A percentile compares a stretch with the other conserved stretches of the same genome.
phyloP scores from a whole-genome alignment of 2,329 filamentous ascomycete species.

The Alternaria gaisen region DNA sequence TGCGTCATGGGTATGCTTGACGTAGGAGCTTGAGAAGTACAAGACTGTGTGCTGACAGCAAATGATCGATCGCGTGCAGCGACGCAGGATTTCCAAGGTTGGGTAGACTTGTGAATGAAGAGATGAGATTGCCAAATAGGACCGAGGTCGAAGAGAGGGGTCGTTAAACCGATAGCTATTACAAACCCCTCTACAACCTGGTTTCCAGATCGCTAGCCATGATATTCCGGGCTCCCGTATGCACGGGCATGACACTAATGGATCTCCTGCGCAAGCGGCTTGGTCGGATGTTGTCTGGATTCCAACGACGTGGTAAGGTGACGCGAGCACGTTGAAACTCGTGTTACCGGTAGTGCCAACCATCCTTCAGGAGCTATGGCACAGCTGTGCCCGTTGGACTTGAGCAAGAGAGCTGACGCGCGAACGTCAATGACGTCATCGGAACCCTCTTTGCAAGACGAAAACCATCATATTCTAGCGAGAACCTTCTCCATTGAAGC shows the following conservation, averaged over 20 bases:
- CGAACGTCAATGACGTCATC: neutral
- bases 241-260: neutral
- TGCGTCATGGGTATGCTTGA: neutral
- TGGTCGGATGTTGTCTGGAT: neutral
- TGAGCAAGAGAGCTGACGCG: neutral
- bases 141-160: neutral
- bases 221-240: neutral
- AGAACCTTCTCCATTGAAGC: neutral
- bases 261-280: slow-evolving; percentile 1
- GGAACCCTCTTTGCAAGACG: neutral
- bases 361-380: neutral
- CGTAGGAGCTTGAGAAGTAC: neutral
- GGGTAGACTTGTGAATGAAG: neutral
- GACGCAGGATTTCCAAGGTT: neutral
- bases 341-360: neutral
- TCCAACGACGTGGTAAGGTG: neutral
- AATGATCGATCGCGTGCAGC: neutral
- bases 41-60: neutral
- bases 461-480: neutral
- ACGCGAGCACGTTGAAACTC: neutral
- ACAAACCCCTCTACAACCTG: neutral
- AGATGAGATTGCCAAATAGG: neutral
- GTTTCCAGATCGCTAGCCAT: neutral
- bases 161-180: neutral
- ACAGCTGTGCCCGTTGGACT: neutral